A percentile compares a stretch with the other conserved stretches of the same genome.
These are phyloP conservation scores for Citrus trifoliata DNA, from an alignment of 345 rosid genomes.

Conservation along the genomic window DNA sequence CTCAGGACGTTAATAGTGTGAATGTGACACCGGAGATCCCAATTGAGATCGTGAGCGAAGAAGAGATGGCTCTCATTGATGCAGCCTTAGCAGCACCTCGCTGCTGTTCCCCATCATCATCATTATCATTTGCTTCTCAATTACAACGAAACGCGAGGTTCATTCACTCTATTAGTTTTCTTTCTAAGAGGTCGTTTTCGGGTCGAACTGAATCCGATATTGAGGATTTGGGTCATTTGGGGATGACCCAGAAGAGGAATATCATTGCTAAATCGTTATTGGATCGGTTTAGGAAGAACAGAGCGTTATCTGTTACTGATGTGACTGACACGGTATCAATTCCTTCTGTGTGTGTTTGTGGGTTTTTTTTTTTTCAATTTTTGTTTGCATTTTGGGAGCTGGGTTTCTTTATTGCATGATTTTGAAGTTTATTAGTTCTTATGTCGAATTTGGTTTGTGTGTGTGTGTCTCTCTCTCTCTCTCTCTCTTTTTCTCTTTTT, in stretches of 20 bases:
- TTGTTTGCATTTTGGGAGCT: neutral
- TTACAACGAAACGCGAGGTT: constrained; percentile 31
- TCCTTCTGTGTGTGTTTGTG: neutral
- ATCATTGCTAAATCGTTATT: constrained; percentile 30
- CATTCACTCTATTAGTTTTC: constrained; percentile 28
- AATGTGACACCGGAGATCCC: constrained; percentile 38
- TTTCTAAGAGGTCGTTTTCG: constrained; percentile 40
- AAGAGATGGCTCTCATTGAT: constrained; percentile 84
- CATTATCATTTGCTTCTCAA: constrained; percentile 22
- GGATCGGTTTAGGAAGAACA: constrained; percentile 47
- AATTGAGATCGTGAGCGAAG: constrained; percentile 74
- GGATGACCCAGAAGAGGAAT: constrained; percentile 27
- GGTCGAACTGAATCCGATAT: constrained; percentile 35
- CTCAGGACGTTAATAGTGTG: constrained; percentile 8
- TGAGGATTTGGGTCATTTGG: constrained; percentile 47
- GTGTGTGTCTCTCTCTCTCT: too few species aligned
- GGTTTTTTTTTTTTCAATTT: neutral
- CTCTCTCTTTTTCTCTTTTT: neutral
- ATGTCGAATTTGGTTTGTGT: neutral
- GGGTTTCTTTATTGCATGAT: neutral
- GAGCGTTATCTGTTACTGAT: constrained; percentile 65
- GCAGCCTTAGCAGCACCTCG: constrained; percentile 60
- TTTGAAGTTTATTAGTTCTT: neutral
- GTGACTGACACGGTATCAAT: constrained; percentile 53
- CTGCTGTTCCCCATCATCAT: constrained; percentile 32